phyloP scores from a whole-genome alignment of 805 yeast genomes.

The Cyberlindnera amylophila region DNA sequence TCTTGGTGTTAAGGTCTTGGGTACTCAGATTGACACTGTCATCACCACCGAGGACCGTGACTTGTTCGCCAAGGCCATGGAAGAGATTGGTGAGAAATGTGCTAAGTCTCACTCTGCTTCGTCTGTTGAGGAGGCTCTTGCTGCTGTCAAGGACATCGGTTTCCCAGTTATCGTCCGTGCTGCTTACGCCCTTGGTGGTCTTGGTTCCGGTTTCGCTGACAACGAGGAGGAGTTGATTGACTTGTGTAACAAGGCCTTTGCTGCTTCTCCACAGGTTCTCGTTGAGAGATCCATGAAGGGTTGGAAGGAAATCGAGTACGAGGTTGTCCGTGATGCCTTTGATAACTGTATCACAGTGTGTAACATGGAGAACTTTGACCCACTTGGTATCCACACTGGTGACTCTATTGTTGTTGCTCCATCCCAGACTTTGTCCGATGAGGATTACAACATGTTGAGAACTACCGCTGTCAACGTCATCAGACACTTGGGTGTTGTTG shows the following conservation, averaged over 20 bases:
- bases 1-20: slow-evolving; percentile 92
- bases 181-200: slow-evolving; percentile 95
- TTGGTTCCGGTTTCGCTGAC: slow-evolving; percentile 95
- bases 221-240: slow-evolving; percentile 79
- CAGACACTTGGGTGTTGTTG: slow-evolving; percentile 97
- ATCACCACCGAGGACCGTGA: slow-evolving; percentile 99
- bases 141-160: slow-evolving; percentile 82
- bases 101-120: slow-evolving; percentile 89
- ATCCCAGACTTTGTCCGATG: slow-evolving; percentile 94
- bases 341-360: slow-evolving; percentile 98
- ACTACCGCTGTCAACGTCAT: slow-evolving; percentile 96
- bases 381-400: slow-evolving; percentile 97
- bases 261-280: slow-evolving; percentile 89
- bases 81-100: slow-evolving; percentile 92
- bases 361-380: slow-evolving; percentile 99
- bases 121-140: slow-evolving; percentile 86
- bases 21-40: slow-evolving; percentile 94
- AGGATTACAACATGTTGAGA: slow-evolving; percentile 97
- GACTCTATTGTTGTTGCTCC: slow-evolving; percentile 99
- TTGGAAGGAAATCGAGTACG: slow-evolving; percentile 98
- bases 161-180: slow-evolving; percentile 97
- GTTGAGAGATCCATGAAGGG: slow-evolving; percentile 97
- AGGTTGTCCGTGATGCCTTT: slow-evolving; percentile 94
- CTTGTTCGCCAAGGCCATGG: slow-evolving; percentile 88
- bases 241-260: slow-evolving; percentile 84